These are phyloP conservation scores for Penicillium polonicum DNA, from an alignment of 2,329 filamentous ascomycete genomes.

Conservation along the genomic window DNA sequence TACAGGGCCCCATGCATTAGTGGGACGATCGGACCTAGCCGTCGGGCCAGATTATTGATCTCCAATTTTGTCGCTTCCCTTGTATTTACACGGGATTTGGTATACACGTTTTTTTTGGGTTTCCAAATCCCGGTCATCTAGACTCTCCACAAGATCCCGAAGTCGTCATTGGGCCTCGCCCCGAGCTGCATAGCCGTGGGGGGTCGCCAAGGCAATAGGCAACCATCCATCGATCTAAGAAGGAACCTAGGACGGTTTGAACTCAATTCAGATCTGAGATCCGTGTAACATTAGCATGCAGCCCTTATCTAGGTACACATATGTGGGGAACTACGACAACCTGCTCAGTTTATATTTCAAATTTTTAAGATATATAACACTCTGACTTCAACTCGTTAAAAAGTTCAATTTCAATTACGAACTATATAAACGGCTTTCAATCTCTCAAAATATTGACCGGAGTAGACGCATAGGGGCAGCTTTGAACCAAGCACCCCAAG, in stretches of 20 bases:
- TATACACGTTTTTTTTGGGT: background rate
- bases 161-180: too few relatives aligned
- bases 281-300: too few relatives aligned
- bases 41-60: too few relatives aligned
- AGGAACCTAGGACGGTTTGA: too few relatives aligned
- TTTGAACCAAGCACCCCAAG: constrained; percentile 24
- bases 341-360: background rate
- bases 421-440: too few relatives aligned
- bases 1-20: background rate
- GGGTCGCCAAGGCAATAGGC: too few relatives aligned
- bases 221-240: too few relatives aligned
- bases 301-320: too few relatives aligned
- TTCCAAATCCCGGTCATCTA: background rate
- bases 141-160: too few relatives aligned
- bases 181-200: too few relatives aligned
- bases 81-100: background rate
- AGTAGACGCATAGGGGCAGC: constrained; percentile 20
- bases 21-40: background rate
- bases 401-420: background rate
- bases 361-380: too few relatives aligned
- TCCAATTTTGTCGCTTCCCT: background rate
- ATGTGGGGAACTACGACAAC: background rate
- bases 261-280: too few relatives aligned
- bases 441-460: constrained; percentile 16
- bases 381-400: background rate